Base-by-base conservation (phyloP, 352 stramenopile species). In the Thalassiosira sp. region DNA sequence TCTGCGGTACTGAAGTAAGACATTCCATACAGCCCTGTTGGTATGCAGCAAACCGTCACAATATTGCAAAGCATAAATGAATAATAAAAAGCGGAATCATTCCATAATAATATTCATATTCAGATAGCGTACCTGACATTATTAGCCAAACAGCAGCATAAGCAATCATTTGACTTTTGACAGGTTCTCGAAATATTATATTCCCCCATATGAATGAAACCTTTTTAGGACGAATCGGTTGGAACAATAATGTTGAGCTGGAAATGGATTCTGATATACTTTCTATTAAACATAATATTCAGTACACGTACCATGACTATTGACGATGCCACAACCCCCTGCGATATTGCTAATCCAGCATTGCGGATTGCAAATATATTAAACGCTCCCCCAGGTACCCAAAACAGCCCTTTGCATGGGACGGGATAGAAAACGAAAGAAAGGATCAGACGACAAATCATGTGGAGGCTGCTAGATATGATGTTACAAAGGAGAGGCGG, bases 21-120 rank as follows among this genome's bases (percentile, higher is more conserved):
- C 86, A 92, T 92, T 0, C 86, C 86, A 46, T 70, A 81, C 8
- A 92, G 58, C 2, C 86, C 86, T n/a, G n/a, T n/a, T n/a, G n/a
- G n/a, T n/a, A n/a, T n/a, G n/a, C n/a, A n/a, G n/a, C n/a, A n/a
- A n/a, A n/a, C n/a, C n/a, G n/a, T n/a, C n/a, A n/a, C n/a, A n/a
- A n/a, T n/a, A n/a, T n/a, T n/a, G n/a, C n/a, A n/a, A n/a, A n/a
- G n/a, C n/a, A n/a, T n/a, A n/a, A n/a, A n/a, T n/a, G n/a, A n/a
- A n/a, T n/a, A n/a, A n/a, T n/a, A n/a, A n/a, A n/a, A n/a, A n/a
- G n/a, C n/a, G n/a, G n/a, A n/a, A n/a, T n/a, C n/a, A n/a, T n/a
- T n/a, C n/a, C n/a, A n/a, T n/a, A n/a, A n/a, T n/a, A n/a, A n/a
- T n/a, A n/a, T n/a, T n/a, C n/a, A n/a, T n/a, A n/a, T n/a, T n/a